Evolutionary conservation across 1,284 basidiomycete genomes (phyloP), one percentile per base, ranked within the genome.

Genomic region (Microbotryomycetes sp.): DNA sequence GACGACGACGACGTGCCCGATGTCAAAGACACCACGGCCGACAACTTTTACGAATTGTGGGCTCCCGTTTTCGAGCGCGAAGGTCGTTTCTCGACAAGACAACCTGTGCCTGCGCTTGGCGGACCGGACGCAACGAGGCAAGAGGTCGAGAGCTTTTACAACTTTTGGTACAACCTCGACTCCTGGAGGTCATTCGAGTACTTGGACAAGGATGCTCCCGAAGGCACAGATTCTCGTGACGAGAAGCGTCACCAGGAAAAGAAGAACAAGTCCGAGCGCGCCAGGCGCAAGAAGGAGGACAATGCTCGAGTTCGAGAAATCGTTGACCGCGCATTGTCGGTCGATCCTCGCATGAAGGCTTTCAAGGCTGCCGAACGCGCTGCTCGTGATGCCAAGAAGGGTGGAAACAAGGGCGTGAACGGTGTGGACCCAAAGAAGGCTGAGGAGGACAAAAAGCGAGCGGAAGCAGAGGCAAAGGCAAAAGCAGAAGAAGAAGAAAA

Each of bases 91-190:
- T 93, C 89, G 72, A 30, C 45, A 31, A 87, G 86, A 72, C 85
- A 88, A 72, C 90, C 92, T n/a, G 91, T 93, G 5, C 91, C 91
- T 15, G 76, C 80, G 67, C 81, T 97, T 24, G 93, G 94, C 23
- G 77, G 79, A 48, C 78, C 81, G 64, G 82, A 88, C 63, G 84
- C 87, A 26, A 75, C 83, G 64, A 93, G 94, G 77, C 83, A 84
- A 62, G 82, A 85, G 62, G 93, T 97, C 64, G 89, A 97, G 76
- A 82, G 79, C 21, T 97, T 98, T 81, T 98, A 97, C 81, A 88
- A 97, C 78, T 97, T 94, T 78, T 98, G 91, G 89, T 97, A 97
- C 82, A 96, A 96, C 82, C 97, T 98, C 78, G 93, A 97, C 77
- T 90, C 87, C 73, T 98, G 96, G 96, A 81, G 96, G 69, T 90